These are phyloP conservation scores for Thermothelomyces thermophilus DNA, from an alignment of 2,329 filamentous ascomycete genomes.

Conservation along the genomic window DNA sequence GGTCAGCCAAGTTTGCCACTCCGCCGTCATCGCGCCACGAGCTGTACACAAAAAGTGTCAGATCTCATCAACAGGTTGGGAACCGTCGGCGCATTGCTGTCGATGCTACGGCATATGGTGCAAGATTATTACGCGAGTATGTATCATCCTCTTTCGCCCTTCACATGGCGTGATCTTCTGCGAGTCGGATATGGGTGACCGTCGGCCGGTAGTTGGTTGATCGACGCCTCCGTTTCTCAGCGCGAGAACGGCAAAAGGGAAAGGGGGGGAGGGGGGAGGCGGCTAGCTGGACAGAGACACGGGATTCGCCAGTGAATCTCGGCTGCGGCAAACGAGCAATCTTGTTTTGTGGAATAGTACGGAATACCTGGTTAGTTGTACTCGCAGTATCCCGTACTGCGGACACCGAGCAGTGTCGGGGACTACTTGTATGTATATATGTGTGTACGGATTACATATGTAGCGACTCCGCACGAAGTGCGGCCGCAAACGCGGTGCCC, in stretches of 20 bases:
- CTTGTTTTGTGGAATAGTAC: no score
- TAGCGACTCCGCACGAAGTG: no score
- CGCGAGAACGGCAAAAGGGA: neutral
- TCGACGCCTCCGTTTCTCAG: neutral
- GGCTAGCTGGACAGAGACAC: no score
- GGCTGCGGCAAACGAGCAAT: no score
- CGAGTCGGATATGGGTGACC: neutral
- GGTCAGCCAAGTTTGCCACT: neutral
- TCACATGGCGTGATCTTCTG: neutral
- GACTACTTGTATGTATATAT: no score
- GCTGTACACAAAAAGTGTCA: neutral
- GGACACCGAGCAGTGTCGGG: no score
- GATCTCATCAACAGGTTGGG: slow-evolving; percentile 1
- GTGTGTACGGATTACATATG: no score
- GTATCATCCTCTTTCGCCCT: neutral
- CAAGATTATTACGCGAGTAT: neutral
- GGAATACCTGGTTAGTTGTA: no score
- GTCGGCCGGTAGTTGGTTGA: neutral
- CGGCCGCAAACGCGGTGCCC: no score
- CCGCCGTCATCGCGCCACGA: neutral
- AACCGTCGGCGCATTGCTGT: neutral
- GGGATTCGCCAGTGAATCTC: neutral
- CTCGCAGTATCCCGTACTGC: no score
- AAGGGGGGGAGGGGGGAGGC: neutral
- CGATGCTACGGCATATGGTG: neutral